phyloP scores from a whole-genome alignment of 305 asterid species.

The Fraxinus angustifolia region DNA sequence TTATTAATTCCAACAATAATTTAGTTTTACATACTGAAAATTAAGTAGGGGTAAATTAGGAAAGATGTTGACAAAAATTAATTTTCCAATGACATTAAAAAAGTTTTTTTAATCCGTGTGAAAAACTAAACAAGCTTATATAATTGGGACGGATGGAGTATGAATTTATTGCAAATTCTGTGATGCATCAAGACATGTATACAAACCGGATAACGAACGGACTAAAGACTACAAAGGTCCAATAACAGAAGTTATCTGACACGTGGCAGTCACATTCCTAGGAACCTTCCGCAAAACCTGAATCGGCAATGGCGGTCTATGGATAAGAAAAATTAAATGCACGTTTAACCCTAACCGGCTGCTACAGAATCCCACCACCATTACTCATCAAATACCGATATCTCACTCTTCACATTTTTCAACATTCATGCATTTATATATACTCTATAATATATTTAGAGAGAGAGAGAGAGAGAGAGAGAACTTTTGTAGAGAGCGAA shows the following conservation, averaged over 20 bases:
- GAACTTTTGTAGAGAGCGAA: not conserved
- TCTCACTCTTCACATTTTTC: slow-evolving; percentile 35
- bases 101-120: too few relatives aligned
- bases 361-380: slow-evolving; percentile 35
- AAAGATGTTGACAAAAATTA: too few relatives aligned
- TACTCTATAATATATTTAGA: not conserved
- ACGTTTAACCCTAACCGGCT: slow-evolving; percentile 22
- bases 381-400: slow-evolving; percentile 31
- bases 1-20: too few relatives aligned
- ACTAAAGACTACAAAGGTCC: not conserved
- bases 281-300: slow-evolving; percentile 41
- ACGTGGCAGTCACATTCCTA: slow-evolving; percentile 35
- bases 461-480: not conserved
- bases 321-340: not conserved
- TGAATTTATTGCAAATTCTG: not conserved
- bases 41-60: too few relatives aligned
- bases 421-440: slow-evolving; percentile 13
- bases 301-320: slow-evolving; percentile 31
- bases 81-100: too few relatives aligned
- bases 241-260: slow-evolving; percentile 17
- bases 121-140: too few relatives aligned
- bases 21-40: too few relatives aligned
- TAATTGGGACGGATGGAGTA: too few relatives aligned
- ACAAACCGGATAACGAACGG: not conserved
- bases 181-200: not conserved